These are phyloP conservation scores for Jatropha curcas DNA, from an alignment of 345 rosid genomes.

Conservation along the genomic window DNA sequence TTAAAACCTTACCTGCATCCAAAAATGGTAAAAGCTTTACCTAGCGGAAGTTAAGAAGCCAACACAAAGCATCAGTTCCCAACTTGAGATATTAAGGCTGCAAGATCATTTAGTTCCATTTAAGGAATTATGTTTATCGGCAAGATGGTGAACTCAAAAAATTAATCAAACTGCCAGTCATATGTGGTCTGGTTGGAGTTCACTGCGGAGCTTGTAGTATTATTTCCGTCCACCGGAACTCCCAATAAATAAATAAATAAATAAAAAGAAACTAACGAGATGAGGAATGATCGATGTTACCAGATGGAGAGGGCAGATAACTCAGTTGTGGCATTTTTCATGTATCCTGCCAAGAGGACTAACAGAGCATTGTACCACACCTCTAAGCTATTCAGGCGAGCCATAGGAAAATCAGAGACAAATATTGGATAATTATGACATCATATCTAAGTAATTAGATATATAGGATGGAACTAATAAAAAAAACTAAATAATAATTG, in stretches of 20 bases:
- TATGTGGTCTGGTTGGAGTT: no score
- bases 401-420: not conserved
- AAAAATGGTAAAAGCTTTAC: slow-evolving; percentile 16
- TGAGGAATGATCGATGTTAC: no score
- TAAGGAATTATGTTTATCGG: no score
- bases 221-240: no score
- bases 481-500: no score
- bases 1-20: not conserved
- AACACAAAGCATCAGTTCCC: slow-evolving; percentile 58
- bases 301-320: slow-evolving; percentile 86
- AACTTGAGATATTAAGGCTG: slow-evolving; percentile 46
- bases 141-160: no score
- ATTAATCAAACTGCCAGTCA: no score
- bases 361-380: slow-evolving; percentile 73
- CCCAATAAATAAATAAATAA: no score
- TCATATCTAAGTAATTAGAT: not conserved
- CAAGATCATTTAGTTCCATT: no score
- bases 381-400: slow-evolving; percentile 54
- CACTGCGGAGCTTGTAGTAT: no score
- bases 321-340: slow-evolving; percentile 53
- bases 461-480: no score
- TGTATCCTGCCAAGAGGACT: slow-evolving; percentile 69
- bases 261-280: no score
- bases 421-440: not conserved
- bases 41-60: slow-evolving; percentile 53